phyloP scores from a whole-genome alignment of 1,139 yeast species.

The Kazachstania sp. region DNA sequence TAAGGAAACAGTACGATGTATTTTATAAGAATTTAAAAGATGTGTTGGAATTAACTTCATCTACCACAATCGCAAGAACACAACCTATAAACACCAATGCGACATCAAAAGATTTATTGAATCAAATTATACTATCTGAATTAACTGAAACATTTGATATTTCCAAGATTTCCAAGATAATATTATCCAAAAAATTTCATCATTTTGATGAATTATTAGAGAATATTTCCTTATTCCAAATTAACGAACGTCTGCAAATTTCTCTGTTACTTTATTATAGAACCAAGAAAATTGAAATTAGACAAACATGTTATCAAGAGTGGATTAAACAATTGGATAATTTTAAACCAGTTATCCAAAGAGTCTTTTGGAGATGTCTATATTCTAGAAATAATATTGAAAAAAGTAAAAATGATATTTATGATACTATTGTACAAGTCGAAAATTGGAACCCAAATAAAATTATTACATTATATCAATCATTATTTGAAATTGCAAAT shows the following conservation, averaged over 20 bases:
- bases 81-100: slow-evolving; percentile 2
- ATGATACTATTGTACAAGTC: slow-evolving; percentile 7
- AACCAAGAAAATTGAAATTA: slow-evolving; percentile 11
- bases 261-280: slow-evolving; percentile 22
- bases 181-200: slow-evolving; percentile 15
- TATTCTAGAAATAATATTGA: not conserved
- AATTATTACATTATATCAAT: slow-evolving; percentile 13
- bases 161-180: slow-evolving; percentile 11
- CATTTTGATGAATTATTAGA: slow-evolving; percentile 14
- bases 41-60: slow-evolving; percentile 12
- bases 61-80: too few species aligned
- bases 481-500: slow-evolving; percentile 12
- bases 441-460: slow-evolving; percentile 5
- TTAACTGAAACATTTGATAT: slow-evolving; percentile 10
- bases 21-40: slow-evolving; percentile 21
- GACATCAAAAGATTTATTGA: slow-evolving; percentile 14
- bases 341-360: slow-evolving; percentile 18
- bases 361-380: slow-evolving; percentile 26
- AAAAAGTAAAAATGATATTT: not conserved
- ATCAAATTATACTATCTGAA: slow-evolving; percentile 19
- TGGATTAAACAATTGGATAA: slow-evolving; percentile 18
- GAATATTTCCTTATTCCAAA: slow-evolving; percentile 15
- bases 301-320: slow-evolving; percentile 7
- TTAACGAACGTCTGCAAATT: slow-evolving; percentile 13
- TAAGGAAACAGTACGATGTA: slow-evolving; percentile 25